Percentiles rank a stretch among this genome's conserved stretches.
Evolutionary conservation across 371 early-diverging fungal genomes (phyloP).

Genomic region (Mortierella sp.): DNA sequence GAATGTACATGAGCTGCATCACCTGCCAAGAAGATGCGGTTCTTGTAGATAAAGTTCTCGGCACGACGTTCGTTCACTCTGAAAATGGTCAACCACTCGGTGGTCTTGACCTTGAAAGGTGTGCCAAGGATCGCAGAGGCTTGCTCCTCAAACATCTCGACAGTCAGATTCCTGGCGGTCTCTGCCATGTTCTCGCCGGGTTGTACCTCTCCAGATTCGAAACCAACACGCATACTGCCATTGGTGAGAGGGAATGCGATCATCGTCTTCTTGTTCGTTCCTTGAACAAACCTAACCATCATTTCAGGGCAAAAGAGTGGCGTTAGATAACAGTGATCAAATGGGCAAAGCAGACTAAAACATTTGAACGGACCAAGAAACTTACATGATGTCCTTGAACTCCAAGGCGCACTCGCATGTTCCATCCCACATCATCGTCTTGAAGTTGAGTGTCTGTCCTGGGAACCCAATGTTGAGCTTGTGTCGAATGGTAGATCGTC

Average conservation of each 20-base stretch:
- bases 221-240: conserved; percentile 8
- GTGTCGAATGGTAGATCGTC: conserved; percentile 43
- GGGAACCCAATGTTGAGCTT: conserved; percentile 40
- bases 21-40: conserved; percentile 55
- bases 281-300: conserved; percentile 12
- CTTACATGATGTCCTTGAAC: conserved; percentile 24
- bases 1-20: conserved; percentile 59
- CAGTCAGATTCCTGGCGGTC: conserved; percentile 20
- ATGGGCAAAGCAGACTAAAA: neutral
- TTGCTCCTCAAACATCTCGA: conserved; percentile 30
- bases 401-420: conserved; percentile 12
- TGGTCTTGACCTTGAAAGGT: conserved; percentile 19
- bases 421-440: conserved; percentile 24
- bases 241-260: conserved; percentile 19
- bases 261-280: conserved; percentile 12
- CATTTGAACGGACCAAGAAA: neutral
- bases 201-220: conserved; percentile 18
- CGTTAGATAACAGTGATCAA: neutral
- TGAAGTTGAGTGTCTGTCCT: conserved; percentile 22
- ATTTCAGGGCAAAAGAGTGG: neutral
- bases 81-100: conserved; percentile 32
- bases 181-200: conserved; percentile 22
- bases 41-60: conserved; percentile 26
- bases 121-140: conserved; percentile 16
- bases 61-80: conserved; percentile 49